A percentile compares a stretch with the other conserved stretches of the same genome.
phyloP scores from a whole-genome alignment of 1,284 basidiomycete species.

The Ceratorhiza oryzae-sativae region DNA sequence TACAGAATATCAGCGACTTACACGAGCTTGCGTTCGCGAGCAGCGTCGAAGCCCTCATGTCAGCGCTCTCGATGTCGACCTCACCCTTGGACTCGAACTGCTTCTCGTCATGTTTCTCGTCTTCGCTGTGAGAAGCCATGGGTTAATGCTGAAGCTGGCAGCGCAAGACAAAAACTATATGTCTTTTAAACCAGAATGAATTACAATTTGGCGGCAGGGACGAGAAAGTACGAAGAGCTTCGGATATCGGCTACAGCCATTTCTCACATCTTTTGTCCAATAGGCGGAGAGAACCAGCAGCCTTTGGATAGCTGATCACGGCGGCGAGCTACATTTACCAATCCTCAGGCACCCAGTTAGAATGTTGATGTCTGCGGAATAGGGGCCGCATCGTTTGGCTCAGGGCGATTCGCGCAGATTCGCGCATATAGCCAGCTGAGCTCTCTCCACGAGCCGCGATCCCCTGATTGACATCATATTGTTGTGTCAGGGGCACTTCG shows the following conservation, averaged over 20 bases:
- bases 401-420: no score
- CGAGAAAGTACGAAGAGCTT: no score
- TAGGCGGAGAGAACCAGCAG: no score
- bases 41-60: conserved; percentile 18
- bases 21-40: conserved; percentile 10
- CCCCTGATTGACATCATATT: no score
- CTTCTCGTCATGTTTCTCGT: conserved; percentile 30
- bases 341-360: not conserved
- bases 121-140: conserved; percentile 14
- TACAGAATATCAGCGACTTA: not conserved
- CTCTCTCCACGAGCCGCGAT: no score
- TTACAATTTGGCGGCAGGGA: not conserved
- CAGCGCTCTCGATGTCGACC: not conserved
- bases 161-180: not conserved
- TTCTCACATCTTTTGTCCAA: no score
- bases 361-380: not conserved
- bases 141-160: not conserved
- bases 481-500: no score
- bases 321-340: not conserved
- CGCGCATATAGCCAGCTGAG: not conserved
- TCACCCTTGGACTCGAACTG: conserved; percentile 16
- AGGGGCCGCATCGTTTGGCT: no score
- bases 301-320: not conserved
- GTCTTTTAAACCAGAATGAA: not conserved
- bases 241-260: no score